phyloP scores from a whole-genome alignment of 805 yeast species.

The Ogataea wickerhamii region DNA sequence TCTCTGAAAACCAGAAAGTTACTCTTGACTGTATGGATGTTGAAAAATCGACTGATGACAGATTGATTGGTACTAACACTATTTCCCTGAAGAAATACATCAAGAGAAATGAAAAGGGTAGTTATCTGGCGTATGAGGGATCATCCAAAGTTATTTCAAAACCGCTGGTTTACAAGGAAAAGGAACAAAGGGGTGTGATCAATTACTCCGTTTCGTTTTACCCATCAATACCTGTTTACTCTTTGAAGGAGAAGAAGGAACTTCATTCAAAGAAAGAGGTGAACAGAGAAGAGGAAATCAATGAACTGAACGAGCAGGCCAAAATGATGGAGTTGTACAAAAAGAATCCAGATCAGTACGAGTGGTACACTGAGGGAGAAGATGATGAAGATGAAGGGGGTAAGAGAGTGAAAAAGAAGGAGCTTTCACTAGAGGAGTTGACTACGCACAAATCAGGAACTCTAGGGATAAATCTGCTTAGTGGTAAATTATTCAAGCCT shows the following conservation, averaged over 20 bases:
- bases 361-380: constrained; percentile 53
- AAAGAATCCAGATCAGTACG: constrained; percentile 58
- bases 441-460: constrained; percentile 59
- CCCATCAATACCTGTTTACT: constrained; percentile 61
- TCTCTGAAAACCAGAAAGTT: constrained; percentile 56
- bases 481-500: constrained; percentile 47
- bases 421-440: constrained; percentile 49
- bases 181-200: constrained; percentile 49
- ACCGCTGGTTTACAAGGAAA: constrained; percentile 31
- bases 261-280: constrained; percentile 38
- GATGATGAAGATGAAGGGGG: constrained; percentile 30
- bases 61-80: constrained; percentile 57
- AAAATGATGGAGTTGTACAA: constrained; percentile 48
- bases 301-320: constrained; percentile 44
- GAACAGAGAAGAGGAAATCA: constrained; percentile 36
- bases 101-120: constrained; percentile 44
- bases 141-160: constrained; percentile 39
- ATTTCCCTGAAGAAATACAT: constrained; percentile 48
- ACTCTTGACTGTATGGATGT: constrained; percentile 62
- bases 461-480: constrained; percentile 48
- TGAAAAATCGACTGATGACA: constrained; percentile 57
- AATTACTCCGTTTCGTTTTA: constrained; percentile 52
- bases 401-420: constrained; percentile 37
- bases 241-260: constrained; percentile 52
- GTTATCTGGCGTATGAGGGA: constrained; percentile 50